These are phyloP conservation scores for Casuarina cunninghamiana DNA, from an alignment of 306 rosid genomes.

Conservation along the genomic window DNA sequence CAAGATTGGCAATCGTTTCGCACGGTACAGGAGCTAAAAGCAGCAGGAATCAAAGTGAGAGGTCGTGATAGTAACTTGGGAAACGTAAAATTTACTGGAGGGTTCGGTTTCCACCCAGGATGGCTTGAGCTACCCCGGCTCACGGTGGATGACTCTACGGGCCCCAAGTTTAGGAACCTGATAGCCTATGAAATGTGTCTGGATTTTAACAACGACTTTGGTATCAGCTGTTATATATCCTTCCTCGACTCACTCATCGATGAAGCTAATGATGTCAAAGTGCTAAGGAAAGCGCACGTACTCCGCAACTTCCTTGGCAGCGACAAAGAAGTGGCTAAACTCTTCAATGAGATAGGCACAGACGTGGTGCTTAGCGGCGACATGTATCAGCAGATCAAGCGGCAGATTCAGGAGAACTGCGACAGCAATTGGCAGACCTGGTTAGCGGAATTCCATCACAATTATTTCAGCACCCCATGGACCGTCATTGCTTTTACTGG, in stretches of 20 bases:
- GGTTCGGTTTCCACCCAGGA: not conserved
- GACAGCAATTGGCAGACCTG: slow-evolving; percentile 10
- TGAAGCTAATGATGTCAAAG: slow-evolving; percentile 30
- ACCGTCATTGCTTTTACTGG: slow-evolving; percentile 16
- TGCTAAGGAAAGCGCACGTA: slow-evolving; percentile 8
- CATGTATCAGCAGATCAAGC: not conserved
- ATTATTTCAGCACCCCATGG: slow-evolving; percentile 38
- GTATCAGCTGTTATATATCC: slow-evolving; percentile 22
- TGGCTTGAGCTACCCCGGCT: not conserved
- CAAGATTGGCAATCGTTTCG: not conserved
- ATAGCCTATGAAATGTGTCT: slow-evolving; percentile 47
- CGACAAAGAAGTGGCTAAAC: slow-evolving; percentile 35
- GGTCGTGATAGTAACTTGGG: not conserved
- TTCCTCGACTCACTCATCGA: slow-evolving; percentile 45
- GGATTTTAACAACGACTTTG: slow-evolving; percentile 32
- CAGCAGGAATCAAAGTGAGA: not conserved
- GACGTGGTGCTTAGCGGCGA: slow-evolving; percentile 19
- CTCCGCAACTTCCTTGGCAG: slow-evolving; percentile 38
- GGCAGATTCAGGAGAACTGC: not conserved
- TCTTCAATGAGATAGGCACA: slow-evolving; percentile 38
- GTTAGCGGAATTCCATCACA: slow-evolving; percentile 16
- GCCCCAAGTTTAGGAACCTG: slow-evolving; percentile 25
- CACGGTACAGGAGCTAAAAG: not conserved
- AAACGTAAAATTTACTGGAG: slow-evolving; percentile 1
- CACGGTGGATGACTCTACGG: not conserved